Evolutionary conservation across 2,329 filamentous ascomycete species (phyloP), one percentile per base, ranked within the genome.

Genomic region (Cercospora citrullina): DNA sequence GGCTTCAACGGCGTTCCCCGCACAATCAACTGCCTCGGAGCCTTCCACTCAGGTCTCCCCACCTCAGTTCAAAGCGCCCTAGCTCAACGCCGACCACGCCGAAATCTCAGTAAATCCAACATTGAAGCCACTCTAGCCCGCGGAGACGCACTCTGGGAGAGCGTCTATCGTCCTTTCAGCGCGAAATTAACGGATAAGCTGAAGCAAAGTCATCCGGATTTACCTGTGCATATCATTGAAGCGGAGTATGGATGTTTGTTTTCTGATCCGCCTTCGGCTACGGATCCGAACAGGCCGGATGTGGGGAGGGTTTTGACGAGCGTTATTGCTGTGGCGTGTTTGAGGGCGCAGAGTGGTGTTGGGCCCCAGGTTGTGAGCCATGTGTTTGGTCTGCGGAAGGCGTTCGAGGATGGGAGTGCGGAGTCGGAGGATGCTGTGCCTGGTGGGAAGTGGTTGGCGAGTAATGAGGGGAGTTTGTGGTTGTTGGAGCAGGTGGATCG

Each of bases 1-100:
- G 89, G 88, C 67, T 91, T 93, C 84, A 92, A 92, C 81, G 90
- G 90, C 71, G 92, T 95, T 73, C 92, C 92, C 1, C 89, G 92
- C 72, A 90, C 89, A 28, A 95, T 95, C 82, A 95, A 95, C 84
- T 89, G 87, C 74, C 88, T 96, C 1, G 89, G 89, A 74, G 88
- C 88, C 26, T 93, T 94, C 83, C 84, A 86, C 74, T 82, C 84
- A 45, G 81, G 83, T 30, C 86, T 95, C 0, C 89, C 91, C 0
- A 68, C 80, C 0, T 79, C 85, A 5, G 81, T 93, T 4, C 77
- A 82, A 3, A 76, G 82, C 0, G 75, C 79, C 4, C 84, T 94
- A 7, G 64, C 67, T 10, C 61, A 73, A 30, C 75, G 77, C 8
- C 66, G 72, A 55, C 72, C 77, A 4, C 72, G 76, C 33, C 59